Evolutionary conservation across 2,329 filamentous ascomycete genomes (phyloP), one percentile per base, ranked within the genome.

Genomic region (Phyllosticta citribraziliensis): DNA sequence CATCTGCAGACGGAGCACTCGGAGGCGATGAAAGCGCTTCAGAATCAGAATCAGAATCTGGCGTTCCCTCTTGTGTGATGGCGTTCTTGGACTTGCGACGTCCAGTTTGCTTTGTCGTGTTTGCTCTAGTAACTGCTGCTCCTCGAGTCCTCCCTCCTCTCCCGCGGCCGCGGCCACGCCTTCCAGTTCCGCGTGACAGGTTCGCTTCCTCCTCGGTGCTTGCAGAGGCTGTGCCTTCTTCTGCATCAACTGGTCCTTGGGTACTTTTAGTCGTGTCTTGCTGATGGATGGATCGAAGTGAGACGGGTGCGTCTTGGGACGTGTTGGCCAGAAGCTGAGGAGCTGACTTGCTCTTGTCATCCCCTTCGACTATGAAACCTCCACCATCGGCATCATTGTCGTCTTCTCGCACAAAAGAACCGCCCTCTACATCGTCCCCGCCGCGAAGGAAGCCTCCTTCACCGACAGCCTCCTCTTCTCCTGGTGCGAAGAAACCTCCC

Each of bases 401-500:
- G 22, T 74, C 75, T n/a, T 72, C 69, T 24, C 69, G 55, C 17
- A 77, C 62, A 58, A 77, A 76, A 1, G 66, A 72, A 57, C 64
- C 74, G 63, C 50, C 70, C 66, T 64, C 70, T 60, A 66, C 30
- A 10, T 30, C 35, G 2, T 62, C 55, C 10, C 56, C 56, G 2
- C 20, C 60, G 6, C 19, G 50, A 10, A 66, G 5, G 50, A 66
- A 68, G 0, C 67, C 67, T 0, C 65, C 66, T 14, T 58, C 61
- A 3, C 24, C 52, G 30, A 17, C 53, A 55, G 22, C 51, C 19
- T 52, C 56, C 20, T 35, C 55, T 17, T 70, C 68, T 1, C 74
- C 75, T 25, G 71, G 70, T 14, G 73, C 56, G 55, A 79, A 76
- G 54, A 77, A 77, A 11, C 76, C 76, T 35, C 75, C 76, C 25